Percentiles rank a stretch among this genome's conserved stretches.
These are phyloP conservation scores for Pseudocercospora eumusae DNA, from an alignment of 2,329 filamentous ascomycete species.

Conservation along the genomic window DNA sequence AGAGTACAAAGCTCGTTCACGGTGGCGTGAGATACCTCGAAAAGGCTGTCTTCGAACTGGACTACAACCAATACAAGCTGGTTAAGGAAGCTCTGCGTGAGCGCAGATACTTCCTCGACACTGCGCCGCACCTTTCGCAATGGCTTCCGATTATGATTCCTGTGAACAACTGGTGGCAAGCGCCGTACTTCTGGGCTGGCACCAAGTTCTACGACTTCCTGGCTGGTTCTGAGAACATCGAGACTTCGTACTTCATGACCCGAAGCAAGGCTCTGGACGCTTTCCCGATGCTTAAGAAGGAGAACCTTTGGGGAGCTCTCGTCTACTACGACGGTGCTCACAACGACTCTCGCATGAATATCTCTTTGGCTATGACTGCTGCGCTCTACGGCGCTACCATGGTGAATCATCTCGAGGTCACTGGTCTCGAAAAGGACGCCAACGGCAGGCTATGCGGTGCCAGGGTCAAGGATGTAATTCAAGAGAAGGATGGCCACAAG, in stretches of 20 bases:
- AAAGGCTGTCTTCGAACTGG: slow-evolving; percentile 82
- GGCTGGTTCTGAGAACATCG: slow-evolving; percentile 82
- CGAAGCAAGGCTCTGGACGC: slow-evolving; percentile 82
- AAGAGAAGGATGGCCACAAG: slow-evolving; percentile 64
- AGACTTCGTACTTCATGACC: slow-evolving; percentile 85
- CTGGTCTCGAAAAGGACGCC: slow-evolving; percentile 70
- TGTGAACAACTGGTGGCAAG: slow-evolving; percentile 80
- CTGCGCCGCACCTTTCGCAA: slow-evolving; percentile 76
- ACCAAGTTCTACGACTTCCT: slow-evolving; percentile 84
- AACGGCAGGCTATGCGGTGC: slow-evolving; percentile 74
- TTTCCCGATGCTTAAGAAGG: slow-evolving; percentile 84
- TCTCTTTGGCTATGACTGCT: slow-evolving; percentile 83
- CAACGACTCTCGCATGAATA: slow-evolving; percentile 91
- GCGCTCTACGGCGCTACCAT: slow-evolving; percentile 83
- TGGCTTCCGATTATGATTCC: slow-evolving; percentile 85
- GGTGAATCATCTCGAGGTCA: slow-evolving; percentile 82
- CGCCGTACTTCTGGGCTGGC: slow-evolving; percentile 75
- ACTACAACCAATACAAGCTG: slow-evolving; percentile 76
- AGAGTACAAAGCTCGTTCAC: slow-evolving; percentile 85
- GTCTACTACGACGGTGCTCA: slow-evolving; percentile 92
- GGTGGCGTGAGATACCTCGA: slow-evolving; percentile 82
- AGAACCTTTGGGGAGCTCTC: slow-evolving; percentile 74
- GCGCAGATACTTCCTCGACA: slow-evolving; percentile 79
- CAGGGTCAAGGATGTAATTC: slow-evolving; percentile 68
- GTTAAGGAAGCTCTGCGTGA: slow-evolving; percentile 81